Conservation (phyloP, 495 filamentous ascomycete genomes). For the Xylaria curta region DNA sequence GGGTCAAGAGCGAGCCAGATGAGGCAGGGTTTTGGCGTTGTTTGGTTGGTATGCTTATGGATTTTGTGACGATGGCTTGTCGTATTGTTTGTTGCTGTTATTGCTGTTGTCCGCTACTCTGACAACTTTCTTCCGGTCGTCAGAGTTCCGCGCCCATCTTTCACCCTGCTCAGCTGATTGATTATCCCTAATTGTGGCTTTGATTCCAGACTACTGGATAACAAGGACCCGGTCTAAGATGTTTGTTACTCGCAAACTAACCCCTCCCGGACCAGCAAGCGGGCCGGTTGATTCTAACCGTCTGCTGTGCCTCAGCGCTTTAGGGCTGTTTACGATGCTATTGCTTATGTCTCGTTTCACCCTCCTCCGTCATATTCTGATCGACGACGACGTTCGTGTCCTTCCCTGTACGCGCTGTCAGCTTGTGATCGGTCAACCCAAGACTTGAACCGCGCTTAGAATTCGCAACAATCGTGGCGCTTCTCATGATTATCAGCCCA, state of each 20-base stretch:
- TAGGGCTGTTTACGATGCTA: constrained; percentile 7
- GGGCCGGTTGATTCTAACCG: constrained; percentile 1
- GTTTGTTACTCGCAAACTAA: constrained; percentile 1
- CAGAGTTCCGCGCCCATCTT: constrained; percentile 10
- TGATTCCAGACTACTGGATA: constrained; percentile 1
- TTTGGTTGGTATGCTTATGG: constrained; percentile 8
- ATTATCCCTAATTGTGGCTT: constrained; percentile 9
- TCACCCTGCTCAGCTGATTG: constrained; percentile 26
- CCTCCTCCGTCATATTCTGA: background rate
- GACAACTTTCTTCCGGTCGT: constrained; percentile 7
- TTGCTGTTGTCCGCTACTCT: background rate
- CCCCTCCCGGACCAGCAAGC: background rate
- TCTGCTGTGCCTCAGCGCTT: constrained; percentile 1
- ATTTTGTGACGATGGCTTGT: constrained; percentile 11
- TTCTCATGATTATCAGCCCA: constrained; percentile 21
- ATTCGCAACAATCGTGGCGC: constrained; percentile 11
- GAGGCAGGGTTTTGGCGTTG: constrained; percentile 15
- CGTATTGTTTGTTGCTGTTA: constrained; percentile 6
- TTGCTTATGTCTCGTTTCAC: constrained; percentile 10
- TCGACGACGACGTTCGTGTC: constrained; percentile 8
- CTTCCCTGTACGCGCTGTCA: constrained; percentile 17
- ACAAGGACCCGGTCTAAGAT: background rate
- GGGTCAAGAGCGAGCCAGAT: background rate
- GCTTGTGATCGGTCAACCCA: constrained; percentile 21
- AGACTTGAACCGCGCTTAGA: constrained; percentile 22